Evolutionary conservation across 2,329 filamentous ascomycete species (phyloP).

Genomic region (Aspergillus sp.): DNA sequence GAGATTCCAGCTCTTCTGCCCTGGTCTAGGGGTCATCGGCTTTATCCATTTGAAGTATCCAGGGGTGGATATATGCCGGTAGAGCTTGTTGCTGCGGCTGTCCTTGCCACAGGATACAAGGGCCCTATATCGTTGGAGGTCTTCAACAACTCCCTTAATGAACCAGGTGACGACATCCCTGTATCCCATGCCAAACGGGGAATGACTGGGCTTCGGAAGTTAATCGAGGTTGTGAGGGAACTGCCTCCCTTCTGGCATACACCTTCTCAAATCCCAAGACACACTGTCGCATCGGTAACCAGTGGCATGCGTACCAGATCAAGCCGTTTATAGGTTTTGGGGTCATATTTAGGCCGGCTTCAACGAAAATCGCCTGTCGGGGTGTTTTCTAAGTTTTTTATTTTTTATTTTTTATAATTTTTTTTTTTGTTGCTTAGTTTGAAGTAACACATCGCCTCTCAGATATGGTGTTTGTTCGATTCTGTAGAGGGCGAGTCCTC

Average conservation of each 20-base stretch:
- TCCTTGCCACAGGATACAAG: slow-evolving; percentile 22
- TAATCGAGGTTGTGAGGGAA: slow-evolving; percentile 8
- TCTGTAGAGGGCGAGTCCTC: no score
- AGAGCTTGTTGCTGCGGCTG: slow-evolving; percentile 21
- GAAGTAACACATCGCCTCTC: no score
- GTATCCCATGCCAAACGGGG: slow-evolving; percentile 17
- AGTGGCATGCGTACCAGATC: neutral
- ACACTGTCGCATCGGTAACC: neutral
- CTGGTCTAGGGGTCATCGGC: slow-evolving; percentile 23
- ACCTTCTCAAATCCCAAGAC: neutral
- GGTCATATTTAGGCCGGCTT: no score
- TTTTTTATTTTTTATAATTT: no score
- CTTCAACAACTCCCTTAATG: slow-evolving; percentile 20
- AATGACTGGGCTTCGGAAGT: slow-evolving; percentile 10
- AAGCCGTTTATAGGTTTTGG: neutral
- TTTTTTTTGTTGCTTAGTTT: no score
- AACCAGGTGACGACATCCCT: slow-evolving; percentile 11
- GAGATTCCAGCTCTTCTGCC: slow-evolving; percentile 17
- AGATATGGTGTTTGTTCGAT: no score
- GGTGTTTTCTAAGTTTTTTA: no score
- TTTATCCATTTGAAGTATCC: slow-evolving; percentile 19
- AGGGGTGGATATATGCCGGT: slow-evolving; percentile 24
- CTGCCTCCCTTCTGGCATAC: slow-evolving; percentile 16
- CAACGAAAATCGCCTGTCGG: no score
- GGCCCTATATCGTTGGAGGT: slow-evolving; percentile 26